Evolutionary conservation across 2,329 filamentous ascomycete genomes (phyloP), one percentile per base, ranked within the genome.

Genomic region (Talaromyces islandicus): DNA sequence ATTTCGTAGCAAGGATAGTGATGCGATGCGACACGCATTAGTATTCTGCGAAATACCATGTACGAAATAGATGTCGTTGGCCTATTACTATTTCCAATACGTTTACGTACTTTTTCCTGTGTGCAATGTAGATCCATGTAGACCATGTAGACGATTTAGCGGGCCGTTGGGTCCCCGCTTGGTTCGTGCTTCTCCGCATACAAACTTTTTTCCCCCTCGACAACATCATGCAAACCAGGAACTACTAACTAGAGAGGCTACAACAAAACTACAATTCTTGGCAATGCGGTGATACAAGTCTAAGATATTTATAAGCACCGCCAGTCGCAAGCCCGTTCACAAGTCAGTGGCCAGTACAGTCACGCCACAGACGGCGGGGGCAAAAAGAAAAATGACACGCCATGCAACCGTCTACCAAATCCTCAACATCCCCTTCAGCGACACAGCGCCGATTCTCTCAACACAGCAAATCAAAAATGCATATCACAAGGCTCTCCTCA

Each of bases 401-500:
- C n/a, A n/a, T n/a, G 19, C 53, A 52, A 68, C 73, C 60, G 67
- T 69, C 67, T 80, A 80, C 66, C 68, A 73, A 51, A 71, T 78
- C 64, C 73, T 80, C 30, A 68, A 66, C 35, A 71, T 80, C 50
- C 69, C 72, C 1, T 71, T 71, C 59, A 64, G 67, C 32, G 57
- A 54, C 30, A 59, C 68, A 9, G 62, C 68, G 3, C 59, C 63
- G 0, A 29, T 63, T 3, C 64, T 77, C 30, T 69, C 72, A 5
- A 75, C 75, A 54, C 71, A 75, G 59, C 77, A 80, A 43, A 70
- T 85, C 58, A 83, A 82, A 67, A 62, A 72, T 30, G 84, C 84
- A 10, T 87, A 87, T 69, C 81, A 81, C 61, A 78, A 75, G 54
- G 81, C 84, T 7, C 75, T 88, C 25, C 75, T 87, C 5, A 70